These are phyloP conservation scores for Vigna hirtella DNA, from an alignment of 306 rosid species.

Conservation along the genomic window DNA sequence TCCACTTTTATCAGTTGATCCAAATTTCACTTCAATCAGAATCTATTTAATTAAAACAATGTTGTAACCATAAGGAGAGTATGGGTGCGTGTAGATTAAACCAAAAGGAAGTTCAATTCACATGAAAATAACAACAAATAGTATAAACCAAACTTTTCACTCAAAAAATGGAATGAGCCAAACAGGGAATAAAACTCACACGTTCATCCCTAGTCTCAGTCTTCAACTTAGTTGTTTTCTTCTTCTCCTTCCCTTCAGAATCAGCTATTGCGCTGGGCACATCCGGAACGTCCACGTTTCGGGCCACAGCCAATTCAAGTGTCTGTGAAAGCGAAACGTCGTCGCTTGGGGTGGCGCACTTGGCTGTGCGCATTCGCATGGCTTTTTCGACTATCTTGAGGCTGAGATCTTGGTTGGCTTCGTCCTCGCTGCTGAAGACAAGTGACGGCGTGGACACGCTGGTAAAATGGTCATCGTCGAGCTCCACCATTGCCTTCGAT, in stretches of 20 bases:
- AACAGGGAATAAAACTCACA: slow-evolving; percentile 52
- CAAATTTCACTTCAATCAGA: not conserved
- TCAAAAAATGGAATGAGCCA: not conserved
- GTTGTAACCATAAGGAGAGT: not conserved
- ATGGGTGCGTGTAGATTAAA: not conserved
- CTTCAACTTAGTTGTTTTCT: slow-evolving; percentile 40
- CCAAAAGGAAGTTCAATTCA: not conserved
- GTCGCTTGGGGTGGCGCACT: slow-evolving; percentile 38
- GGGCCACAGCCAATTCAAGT: not conserved
- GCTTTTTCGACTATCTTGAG: slow-evolving; percentile 73
- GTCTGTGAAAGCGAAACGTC: slow-evolving; percentile 17
- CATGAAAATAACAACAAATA: not conserved
- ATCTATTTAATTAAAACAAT: not conserved
- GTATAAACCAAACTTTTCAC: not conserved
- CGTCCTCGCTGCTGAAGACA: slow-evolving; percentile 55
- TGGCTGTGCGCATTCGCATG: slow-evolving; percentile 55
- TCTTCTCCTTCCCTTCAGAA: slow-evolving; percentile 33
- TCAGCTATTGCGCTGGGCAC: slow-evolving; percentile 1
- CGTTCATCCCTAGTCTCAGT: slow-evolving; percentile 47
- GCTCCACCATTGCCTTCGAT: slow-evolving; percentile 41
- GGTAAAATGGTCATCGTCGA: slow-evolving; percentile 33
- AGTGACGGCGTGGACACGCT: slow-evolving; percentile 35
- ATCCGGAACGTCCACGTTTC: slow-evolving; percentile 11
- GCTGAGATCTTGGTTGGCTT: slow-evolving; percentile 80
- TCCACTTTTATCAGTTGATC: not conserved